These are phyloP conservation scores for Populus hybrid DNA, from an alignment of 441 rosid species.

Conservation along the genomic window DNA sequence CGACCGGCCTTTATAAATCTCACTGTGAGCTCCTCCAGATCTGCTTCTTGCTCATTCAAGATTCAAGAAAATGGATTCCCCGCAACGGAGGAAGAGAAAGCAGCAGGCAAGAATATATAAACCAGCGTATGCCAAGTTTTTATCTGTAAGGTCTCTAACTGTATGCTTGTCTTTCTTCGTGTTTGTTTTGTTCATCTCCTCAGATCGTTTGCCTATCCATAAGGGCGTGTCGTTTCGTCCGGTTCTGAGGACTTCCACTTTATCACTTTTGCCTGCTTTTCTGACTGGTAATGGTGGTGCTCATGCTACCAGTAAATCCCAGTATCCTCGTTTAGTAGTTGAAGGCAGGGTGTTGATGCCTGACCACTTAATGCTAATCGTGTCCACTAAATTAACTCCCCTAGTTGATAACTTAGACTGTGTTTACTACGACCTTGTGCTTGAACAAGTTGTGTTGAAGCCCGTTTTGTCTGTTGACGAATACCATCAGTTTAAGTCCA, in stretches of 20 bases:
- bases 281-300: slow-evolving; percentile 44
- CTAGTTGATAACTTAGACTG: slow-evolving; percentile 43
- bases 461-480: slow-evolving; percentile 56
- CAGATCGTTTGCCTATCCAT: slow-evolving; percentile 39
- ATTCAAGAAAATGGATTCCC: slow-evolving; percentile 47
- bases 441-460: slow-evolving; percentile 19
- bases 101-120: slow-evolving; percentile 31
- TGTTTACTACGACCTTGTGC: slow-evolving; percentile 43
- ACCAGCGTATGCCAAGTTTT: slow-evolving; percentile 30
- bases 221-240: too few species aligned
- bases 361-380: slow-evolving; percentile 64
- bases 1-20: background rate
- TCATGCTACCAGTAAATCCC: slow-evolving; percentile 17
- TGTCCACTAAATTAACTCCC: slow-evolving; percentile 32
- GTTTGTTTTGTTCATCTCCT: slow-evolving; percentile 57
- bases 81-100: slow-evolving; percentile 78
- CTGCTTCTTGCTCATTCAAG: background rate
- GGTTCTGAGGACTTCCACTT: too few species aligned
- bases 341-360: slow-evolving; percentile 68
- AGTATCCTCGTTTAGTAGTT: slow-evolving; percentile 27
- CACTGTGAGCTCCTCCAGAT: slow-evolving; percentile 1
- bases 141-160: slow-evolving; percentile 48
- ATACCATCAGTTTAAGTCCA: slow-evolving; percentile 47
- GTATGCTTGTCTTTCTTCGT: slow-evolving; percentile 57
- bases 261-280: slow-evolving; percentile 30